These are phyloP conservation scores for Umbelopsis vinacea DNA, from an alignment of 192 early-diverging fungal species.

Conservation along the genomic window DNA sequence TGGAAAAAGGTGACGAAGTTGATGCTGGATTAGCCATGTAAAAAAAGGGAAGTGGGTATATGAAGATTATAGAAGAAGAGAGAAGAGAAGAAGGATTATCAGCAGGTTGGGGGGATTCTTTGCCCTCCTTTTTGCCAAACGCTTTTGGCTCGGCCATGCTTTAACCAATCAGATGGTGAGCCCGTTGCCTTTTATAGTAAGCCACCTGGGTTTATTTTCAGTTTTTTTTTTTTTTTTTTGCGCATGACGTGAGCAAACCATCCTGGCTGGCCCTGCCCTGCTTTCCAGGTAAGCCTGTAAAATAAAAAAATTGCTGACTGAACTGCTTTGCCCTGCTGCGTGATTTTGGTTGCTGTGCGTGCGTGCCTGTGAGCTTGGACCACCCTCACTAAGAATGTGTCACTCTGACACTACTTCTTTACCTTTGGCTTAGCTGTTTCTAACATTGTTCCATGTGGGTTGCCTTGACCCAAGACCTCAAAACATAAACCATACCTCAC, in stretches of 20 bases:
- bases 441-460: too few species aligned
- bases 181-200: not conserved
- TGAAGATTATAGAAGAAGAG: not conserved
- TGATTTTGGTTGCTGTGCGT: too few species aligned
- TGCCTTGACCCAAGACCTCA: too few species aligned
- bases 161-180: constrained; percentile 7
- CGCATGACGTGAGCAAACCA: constrained; percentile 1
- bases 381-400: too few species aligned
- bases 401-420: too few species aligned
- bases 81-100: constrained; percentile 1
- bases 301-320: too few species aligned
- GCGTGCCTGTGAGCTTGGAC: too few species aligned
- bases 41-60: not conserved
- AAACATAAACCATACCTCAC: too few species aligned
- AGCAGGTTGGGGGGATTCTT: not conserved
- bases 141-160: constrained; percentile 6
- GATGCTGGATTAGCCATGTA: constrained; percentile 23
- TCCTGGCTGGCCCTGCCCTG: too few species aligned
- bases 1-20: constrained; percentile 18
- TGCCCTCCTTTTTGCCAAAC: not conserved
- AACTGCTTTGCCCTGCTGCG: too few species aligned
- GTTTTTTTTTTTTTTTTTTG: not conserved
- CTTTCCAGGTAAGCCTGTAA: too few species aligned
- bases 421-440: too few species aligned
- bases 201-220: not conserved